These are phyloP conservation scores for Pyrenophora graminea DNA, from an alignment of 2,329 filamentous ascomycete genomes.

Conservation along the genomic window DNA sequence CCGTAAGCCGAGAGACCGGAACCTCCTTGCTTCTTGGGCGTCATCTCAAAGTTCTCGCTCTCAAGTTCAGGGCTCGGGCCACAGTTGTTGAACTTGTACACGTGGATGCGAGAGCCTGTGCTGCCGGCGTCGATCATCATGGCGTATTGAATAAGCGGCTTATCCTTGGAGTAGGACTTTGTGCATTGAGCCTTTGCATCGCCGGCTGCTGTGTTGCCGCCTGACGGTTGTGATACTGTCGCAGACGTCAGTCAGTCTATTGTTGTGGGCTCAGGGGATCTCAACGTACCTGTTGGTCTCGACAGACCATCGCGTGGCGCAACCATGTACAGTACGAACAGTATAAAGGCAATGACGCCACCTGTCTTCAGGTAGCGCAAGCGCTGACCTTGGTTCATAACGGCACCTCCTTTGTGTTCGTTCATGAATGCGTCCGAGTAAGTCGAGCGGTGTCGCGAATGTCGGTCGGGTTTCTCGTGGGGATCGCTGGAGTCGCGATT, in stretches of 20 bases:
- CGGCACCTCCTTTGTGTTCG: constrained; percentile 53
- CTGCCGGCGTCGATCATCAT: constrained; percentile 99
- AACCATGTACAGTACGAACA: constrained; percentile 63
- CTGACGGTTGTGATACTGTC: constrained; percentile 29
- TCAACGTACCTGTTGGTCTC: constrained; percentile 28
- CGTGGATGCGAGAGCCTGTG: constrained; percentile 96
- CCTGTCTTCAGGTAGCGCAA: constrained; percentile 65
- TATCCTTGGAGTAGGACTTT: constrained; percentile 80
- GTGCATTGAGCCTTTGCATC: constrained; percentile 74
- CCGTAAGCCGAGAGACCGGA: constrained; percentile 83
- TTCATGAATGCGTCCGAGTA: constrained; percentile 48
- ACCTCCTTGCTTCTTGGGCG: constrained; percentile 79
- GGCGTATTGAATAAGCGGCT: constrained; percentile 95
- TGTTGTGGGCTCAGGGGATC: not conserved
- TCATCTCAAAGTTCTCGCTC: constrained; percentile 91
- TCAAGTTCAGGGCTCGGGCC: constrained; percentile 93
- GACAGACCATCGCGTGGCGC: constrained; percentile 48
- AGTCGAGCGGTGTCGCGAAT: constrained; percentile 43
- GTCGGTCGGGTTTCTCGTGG: constrained; percentile 54
- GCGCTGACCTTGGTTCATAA: constrained; percentile 66
- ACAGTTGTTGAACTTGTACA: constrained; percentile 99
- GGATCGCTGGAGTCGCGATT: constrained; percentile 47
- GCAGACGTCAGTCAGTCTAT: constrained; percentile 1
- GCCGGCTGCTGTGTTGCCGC: constrained; percentile 54
- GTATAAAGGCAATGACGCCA: constrained; percentile 61